Evolutionary conservation across 768 basidiomycete genomes (phyloP).

Genomic region (Pleurotus tuoliensis): DNA sequence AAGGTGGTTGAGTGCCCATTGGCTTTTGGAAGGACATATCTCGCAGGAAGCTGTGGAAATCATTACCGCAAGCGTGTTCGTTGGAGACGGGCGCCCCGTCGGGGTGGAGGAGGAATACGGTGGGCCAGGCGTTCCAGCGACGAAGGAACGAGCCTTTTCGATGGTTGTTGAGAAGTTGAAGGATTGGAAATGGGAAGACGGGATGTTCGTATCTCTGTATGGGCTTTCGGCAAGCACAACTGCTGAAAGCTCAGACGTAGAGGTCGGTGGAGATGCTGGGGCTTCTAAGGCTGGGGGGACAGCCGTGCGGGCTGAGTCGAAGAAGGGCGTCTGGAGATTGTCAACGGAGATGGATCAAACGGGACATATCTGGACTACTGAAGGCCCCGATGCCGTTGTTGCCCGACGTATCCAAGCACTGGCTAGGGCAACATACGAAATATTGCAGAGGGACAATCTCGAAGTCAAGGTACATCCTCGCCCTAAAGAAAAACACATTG

Average conservation of each 20-base stretch:
- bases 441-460: constrained; percentile 44
- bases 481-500: not conserved
- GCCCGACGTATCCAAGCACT: constrained; percentile 70
- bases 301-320: not conserved
- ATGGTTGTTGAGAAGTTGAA: constrained; percentile 67
- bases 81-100: constrained; percentile 42
- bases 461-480: constrained; percentile 52
- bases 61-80: constrained; percentile 75
- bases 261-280: constrained; percentile 19
- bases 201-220: constrained; percentile 74
- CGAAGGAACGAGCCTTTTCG: constrained; percentile 80
- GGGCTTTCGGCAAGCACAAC: constrained; percentile 18
- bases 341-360: constrained; percentile 72
- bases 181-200: constrained; percentile 82
- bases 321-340: constrained; percentile 68
- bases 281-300: constrained; percentile 20
- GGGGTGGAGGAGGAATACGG: constrained; percentile 23
- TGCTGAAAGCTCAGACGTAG: constrained; percentile 16
- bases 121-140: constrained; percentile 53
- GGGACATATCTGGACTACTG: constrained; percentile 75
- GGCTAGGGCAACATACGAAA: constrained; percentile 70
- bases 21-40: constrained; percentile 74
- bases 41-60: constrained; percentile 81
- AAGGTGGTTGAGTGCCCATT: constrained; percentile 90
- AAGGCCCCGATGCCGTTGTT: constrained; percentile 63